Evolutionary conservation across 192 early-diverging fungal genomes (phyloP), one percentile per base, ranked within the genome.

Genomic region (Gigaspora rosea): DNA sequence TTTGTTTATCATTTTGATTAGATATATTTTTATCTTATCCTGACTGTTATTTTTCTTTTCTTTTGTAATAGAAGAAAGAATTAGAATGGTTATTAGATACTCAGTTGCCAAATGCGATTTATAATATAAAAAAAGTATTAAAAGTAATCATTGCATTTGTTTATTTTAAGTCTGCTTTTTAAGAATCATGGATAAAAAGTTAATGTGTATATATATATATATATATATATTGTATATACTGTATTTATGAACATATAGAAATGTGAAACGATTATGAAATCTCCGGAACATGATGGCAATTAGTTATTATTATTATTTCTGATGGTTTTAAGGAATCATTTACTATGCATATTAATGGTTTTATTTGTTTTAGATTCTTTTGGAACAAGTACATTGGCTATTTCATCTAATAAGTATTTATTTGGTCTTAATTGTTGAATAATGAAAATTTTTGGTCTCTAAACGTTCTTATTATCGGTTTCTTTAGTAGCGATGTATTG

Each of bases 241-340:
- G 49, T 35, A 35, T 41, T 18, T 32, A 64, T 32, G 35, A 65
- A 63, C 8, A 8, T 20, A 63, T 50, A 75, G 73, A 75, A 75
- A 50, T 75, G 73, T 75, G 57, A 75, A 47, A 10, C 57, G 9
- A 48, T 75, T 20, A 63, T 75, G 57, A 75, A 63, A n/a, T 63
- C 52, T 3, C 70, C 51, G 7, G 73, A 75, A 35, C 57, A 75
- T 63, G 73, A 58, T 48, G 46, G 59, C 22, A 54, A 27, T 13
- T 16, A 58, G 33, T 73, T 71, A 27, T 27, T 51, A 66, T 33
- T 36, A 11, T 35, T 1, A 36, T 36, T 66, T 36, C 10, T 36
- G 8, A 41, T 13, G 2, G 4, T 41, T 36, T 66, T 41, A 11
- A 13, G 7, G 7, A 13, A 35, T 16, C 33, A 41, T 33, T 66